Evolutionary conservation across 768 basidiomycete genomes (phyloP).

Genomic region (Lactarius vividus): DNA sequence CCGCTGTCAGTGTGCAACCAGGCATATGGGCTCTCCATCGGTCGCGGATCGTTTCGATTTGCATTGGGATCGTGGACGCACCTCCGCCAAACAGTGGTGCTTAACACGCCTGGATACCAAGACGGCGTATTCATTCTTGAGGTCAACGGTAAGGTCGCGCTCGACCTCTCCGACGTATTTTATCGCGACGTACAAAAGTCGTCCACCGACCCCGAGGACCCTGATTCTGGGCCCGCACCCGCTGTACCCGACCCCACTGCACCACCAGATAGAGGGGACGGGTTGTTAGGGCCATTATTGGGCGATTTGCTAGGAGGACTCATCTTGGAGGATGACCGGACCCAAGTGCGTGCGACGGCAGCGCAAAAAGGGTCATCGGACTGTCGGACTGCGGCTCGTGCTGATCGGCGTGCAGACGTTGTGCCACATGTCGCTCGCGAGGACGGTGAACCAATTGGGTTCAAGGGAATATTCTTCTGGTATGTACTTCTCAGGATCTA

Average conservation of each 20-base stretch:
- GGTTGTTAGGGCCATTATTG: neutral
- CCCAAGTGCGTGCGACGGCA: neutral
- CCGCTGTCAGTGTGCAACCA: constrained; percentile 60
- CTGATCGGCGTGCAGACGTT: neutral
- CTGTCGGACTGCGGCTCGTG: no score
- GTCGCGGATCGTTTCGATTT: constrained; percentile 68
- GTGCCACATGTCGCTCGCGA: neutral
- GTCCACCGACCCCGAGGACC: neutral
- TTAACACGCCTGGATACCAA: constrained; percentile 72
- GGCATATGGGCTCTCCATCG: constrained; percentile 71
- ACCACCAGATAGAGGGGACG: constrained; percentile 1
- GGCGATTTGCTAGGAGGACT: neutral
- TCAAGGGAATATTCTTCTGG: constrained; percentile 73
- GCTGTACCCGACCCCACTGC: neutral
- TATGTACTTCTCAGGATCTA: constrained; percentile 28
- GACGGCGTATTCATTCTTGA: constrained; percentile 64
- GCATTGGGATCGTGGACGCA: constrained; percentile 65
- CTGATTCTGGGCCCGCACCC: constrained; percentile 30
- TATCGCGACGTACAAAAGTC: constrained; percentile 44
- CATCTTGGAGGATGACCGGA: neutral
- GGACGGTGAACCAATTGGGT: constrained; percentile 34
- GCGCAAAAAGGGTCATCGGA: neutral
- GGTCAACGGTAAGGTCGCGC: constrained; percentile 56
- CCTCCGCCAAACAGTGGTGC: constrained; percentile 60
- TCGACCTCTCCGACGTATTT: constrained; percentile 55